These are phyloP conservation scores for Xylaria multiplex DNA, from an alignment of 2,329 filamentous ascomycete genomes.

Conservation along the genomic window DNA sequence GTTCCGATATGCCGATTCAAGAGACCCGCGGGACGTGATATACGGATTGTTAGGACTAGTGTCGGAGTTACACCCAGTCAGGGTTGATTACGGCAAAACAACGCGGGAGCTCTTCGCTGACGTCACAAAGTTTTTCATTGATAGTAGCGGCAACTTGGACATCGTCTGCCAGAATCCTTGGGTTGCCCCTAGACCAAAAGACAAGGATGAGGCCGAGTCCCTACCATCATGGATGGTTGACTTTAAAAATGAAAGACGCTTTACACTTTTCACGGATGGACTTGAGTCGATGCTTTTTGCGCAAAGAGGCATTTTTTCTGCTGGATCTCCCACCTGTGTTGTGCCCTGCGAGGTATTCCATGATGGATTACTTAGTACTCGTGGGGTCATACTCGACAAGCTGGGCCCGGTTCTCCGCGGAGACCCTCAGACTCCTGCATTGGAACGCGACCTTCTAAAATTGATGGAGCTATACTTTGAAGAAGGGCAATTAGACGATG, in stretches of 20 bases:
- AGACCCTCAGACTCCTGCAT: not conserved
- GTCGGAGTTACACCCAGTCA: conserved; percentile 6
- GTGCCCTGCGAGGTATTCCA: conserved; percentile 11
- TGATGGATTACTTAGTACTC: not conserved
- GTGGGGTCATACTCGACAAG: conserved; percentile 12
- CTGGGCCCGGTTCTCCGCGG: not conserved
- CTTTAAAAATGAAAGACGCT: too few relatives aligned
- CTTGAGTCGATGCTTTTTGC: conserved; percentile 16
- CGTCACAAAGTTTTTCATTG: conserved; percentile 10
- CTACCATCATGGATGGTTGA: too few relatives aligned
- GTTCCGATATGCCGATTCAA: conserved; percentile 14
- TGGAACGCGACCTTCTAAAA: not conserved
- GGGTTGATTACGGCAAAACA: conserved; percentile 1
- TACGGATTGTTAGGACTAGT: conserved; percentile 23
- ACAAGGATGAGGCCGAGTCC: too few relatives aligned
- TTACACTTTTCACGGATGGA: not conserved
- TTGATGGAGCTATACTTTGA: conserved; percentile 9
- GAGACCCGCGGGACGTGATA: conserved; percentile 13
- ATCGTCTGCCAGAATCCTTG: conserved; percentile 23
- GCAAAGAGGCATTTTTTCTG: conserved; percentile 17
- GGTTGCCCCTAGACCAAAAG: not conserved
- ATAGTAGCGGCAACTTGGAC: conserved; percentile 12
- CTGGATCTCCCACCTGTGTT: not conserved
- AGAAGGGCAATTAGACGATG: not conserved
- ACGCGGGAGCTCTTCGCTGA: not conserved